A percentile compares a stretch with the other conserved stretches of the same genome.
Conservation (phyloP, 208 protist species). For the Jaenimonas drosophilae region DNA sequence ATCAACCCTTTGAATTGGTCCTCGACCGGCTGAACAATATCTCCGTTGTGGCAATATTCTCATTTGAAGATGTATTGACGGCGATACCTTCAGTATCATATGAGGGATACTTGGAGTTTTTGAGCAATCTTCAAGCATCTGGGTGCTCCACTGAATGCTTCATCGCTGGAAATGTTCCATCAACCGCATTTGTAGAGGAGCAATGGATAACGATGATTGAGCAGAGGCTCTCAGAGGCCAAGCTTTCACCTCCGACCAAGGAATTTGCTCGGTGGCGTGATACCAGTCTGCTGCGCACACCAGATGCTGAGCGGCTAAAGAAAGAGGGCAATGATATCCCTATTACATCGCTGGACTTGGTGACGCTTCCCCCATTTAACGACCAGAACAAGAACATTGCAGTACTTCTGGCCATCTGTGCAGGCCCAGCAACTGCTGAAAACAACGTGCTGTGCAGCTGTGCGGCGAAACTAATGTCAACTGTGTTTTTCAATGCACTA, state of each 20-base stretch:
- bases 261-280: too few species aligned
- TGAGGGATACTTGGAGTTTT: conserved; percentile 33
- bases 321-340: too few species aligned
- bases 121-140: too few species aligned
- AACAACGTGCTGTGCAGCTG: conserved; percentile 20
- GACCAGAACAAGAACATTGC: conserved; percentile 30
- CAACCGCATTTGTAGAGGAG: conserved; percentile 13
- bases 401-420: conserved; percentile 34
- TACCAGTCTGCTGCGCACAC: too few species aligned
- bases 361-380: conserved; percentile 39
- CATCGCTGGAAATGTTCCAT: conserved; percentile 49
- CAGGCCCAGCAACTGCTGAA: conserved; percentile 37
- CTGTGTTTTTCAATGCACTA: conserved; percentile 60
- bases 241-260: conserved; percentile 11
- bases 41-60: conserved; percentile 15
- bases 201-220: conserved; percentile 20
- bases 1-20: conserved; percentile 35
- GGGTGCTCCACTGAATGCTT: too few species aligned
- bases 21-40: conserved; percentile 18
- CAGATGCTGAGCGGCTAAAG: too few species aligned
- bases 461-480: conserved; percentile 29
- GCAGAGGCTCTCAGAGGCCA: conserved; percentile 8
- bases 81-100: conserved; percentile 22
- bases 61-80: conserved; percentile 41
- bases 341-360: conserved; percentile 18